Evolutionary conservation across 306 rosid species (phyloP), one percentile per base, ranked within the genome.

Genomic region (Begonia loranthoides): DNA sequence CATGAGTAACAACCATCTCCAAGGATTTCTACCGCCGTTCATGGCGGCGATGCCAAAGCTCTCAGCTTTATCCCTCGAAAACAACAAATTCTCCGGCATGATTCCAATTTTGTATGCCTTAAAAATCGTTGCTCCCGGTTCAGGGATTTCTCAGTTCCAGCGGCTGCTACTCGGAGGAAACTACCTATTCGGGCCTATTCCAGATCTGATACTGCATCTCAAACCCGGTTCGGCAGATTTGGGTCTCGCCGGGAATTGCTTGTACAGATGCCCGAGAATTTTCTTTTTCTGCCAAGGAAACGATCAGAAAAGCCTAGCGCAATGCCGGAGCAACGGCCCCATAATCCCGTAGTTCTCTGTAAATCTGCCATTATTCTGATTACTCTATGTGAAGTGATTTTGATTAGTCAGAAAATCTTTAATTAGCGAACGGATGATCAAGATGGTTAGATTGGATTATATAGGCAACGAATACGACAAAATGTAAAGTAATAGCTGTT

Each of bases 1-100:
- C 50, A 36, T 59, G 12, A 59, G 64, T 48, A 10, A 49, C 24
- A 59, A 59, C 55, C n/a, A 59, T 36, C 55, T 59, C 21, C 49
- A 39, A 59, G 64, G 64, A 17, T 28, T 59, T 3, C 36, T 50
- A 9, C 64, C 56, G n/a, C 55, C 56, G 13, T 59, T 59, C 49
- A 59, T 58, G 63, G 63, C 54, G 33, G 48, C 33, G 15, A 59
- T 59, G 55, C 33, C 63, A 13, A 39, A 49, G 49, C 64, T 59
- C 8, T 59, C 64, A 11, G 64, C 64, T 13, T 21, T 59, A 16
- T 50, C 64, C 19, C 49, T 59, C 16, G 56, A 59, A 38, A 44
- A 59, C 9, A 59, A 50, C 49, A 40, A 50, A 45, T 59, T 59
- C 9, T 38, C 64, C 36, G 56, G 64, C 55, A 39, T 59, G 56